Conservation (phyloP, 148 eudicot species). For the Camellia lanceoleosa region DNA sequence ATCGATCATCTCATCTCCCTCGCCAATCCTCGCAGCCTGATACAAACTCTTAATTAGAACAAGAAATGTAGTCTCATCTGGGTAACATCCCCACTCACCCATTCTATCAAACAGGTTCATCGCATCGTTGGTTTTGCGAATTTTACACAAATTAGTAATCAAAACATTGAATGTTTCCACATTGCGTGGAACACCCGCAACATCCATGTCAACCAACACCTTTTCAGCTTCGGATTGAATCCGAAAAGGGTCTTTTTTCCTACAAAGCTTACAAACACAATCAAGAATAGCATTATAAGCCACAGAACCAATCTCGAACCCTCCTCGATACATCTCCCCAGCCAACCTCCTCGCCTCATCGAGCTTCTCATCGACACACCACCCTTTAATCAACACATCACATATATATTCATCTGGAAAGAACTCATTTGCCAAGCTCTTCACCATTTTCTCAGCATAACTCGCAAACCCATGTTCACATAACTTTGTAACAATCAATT, state of each 20-base stretch:
- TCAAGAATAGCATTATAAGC: conserved; percentile 80
- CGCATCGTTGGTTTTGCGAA: conserved; percentile 69
- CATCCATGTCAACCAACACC: conserved; percentile 82
- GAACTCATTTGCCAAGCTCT: conserved; percentile 65
- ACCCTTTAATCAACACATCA: conserved; percentile 77
- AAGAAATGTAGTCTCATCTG: conserved; percentile 73
- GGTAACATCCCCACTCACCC: conserved; percentile 86
- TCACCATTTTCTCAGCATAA: conserved; percentile 84
- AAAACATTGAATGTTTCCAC: conserved; percentile 84
- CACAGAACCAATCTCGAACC: conserved; percentile 67
- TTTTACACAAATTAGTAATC: conserved; percentile 71
- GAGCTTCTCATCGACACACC: conserved; percentile 83
- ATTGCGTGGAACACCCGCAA: conserved; percentile 73
- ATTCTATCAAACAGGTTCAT: conserved; percentile 65
- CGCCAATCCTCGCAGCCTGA: conserved; percentile 90
- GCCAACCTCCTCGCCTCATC: conserved; percentile 79
- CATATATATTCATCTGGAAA: conserved; percentile 79
- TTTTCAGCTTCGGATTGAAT: conserved; percentile 56
- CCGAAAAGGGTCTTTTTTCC: conserved; percentile 72
- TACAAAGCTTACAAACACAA: conserved; percentile 84
- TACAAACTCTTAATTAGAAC: conserved; percentile 72
- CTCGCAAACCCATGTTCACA: conserved; percentile 74
- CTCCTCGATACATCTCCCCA: conserved; percentile 85
- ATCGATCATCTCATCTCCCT: conserved; percentile 94
- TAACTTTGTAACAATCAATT: conserved; percentile 53